Evolutionary conservation across 2,329 filamentous ascomycete genomes (phyloP).

Genomic region (Colletotrichum aenigma): DNA sequence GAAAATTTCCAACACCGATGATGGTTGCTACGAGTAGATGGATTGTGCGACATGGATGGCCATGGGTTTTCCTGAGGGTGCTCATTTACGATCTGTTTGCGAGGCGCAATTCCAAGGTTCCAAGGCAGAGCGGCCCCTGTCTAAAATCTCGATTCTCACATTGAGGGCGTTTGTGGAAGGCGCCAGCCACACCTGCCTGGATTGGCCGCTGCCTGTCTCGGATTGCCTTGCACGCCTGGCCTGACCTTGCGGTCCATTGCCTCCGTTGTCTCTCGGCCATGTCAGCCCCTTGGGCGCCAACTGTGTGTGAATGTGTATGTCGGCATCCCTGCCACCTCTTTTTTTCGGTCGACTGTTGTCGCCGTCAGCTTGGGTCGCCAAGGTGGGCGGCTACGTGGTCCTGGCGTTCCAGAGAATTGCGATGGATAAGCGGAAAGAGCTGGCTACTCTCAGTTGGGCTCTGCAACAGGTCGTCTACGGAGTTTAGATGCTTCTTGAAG

Average conservation of each 20-base stretch:
- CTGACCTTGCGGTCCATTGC: background rate
- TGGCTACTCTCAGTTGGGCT: background rate
- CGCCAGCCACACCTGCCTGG: background rate
- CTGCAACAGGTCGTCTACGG: background rate
- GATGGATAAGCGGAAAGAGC: background rate
- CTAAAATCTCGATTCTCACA: background rate
- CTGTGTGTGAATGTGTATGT: background rate
- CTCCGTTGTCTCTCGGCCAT: background rate
- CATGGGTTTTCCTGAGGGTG: background rate
- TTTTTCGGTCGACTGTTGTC: background rate
- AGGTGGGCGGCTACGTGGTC: background rate
- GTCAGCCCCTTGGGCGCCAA: background rate
- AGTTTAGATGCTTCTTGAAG: slow-evolving; percentile 11
- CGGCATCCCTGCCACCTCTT: background rate
- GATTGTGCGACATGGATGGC: background rate
- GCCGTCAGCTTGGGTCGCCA: background rate
- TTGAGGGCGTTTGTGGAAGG: background rate
- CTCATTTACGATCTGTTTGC: background rate
- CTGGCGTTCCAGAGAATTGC: background rate
- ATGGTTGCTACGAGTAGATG: background rate
- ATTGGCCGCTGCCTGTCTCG: background rate
- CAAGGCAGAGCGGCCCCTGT: background rate
- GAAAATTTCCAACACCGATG: background rate
- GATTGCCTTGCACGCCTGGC: background rate
- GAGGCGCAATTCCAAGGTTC: background rate